phyloP scores from a whole-genome alignment of 75 land plant genomes.

The Pinus taeda region DNA sequence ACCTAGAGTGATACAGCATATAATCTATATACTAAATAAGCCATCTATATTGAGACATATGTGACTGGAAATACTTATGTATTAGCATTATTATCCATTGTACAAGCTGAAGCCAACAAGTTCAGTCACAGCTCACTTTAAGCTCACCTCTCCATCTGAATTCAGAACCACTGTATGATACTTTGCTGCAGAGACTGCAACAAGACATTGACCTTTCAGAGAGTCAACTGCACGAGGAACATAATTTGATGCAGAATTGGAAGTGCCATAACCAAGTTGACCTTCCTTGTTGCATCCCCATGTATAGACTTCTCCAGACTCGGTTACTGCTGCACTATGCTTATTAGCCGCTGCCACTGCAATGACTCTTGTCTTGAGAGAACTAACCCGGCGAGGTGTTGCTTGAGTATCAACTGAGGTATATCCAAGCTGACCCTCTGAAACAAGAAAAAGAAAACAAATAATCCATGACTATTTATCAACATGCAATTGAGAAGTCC shows the following conservation, averaged over 20 bases:
- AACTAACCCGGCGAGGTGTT: constrained; percentile 86
- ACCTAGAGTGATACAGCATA: no score
- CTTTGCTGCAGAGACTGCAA: constrained; percentile 77
- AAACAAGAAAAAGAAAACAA: constrained; percentile 7
- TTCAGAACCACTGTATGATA: constrained; percentile 87
- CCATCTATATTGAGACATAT: background rate
- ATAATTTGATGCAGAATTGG: constrained; percentile 97
- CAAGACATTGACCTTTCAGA: constrained; percentile 74
- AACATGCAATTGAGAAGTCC: background rate
- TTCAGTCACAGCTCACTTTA: constrained; percentile 3
- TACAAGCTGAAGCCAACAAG: background rate
- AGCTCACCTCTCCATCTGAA: constrained; percentile 88
- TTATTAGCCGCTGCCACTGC: constrained; percentile 98
- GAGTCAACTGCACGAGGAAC: constrained; percentile 83
- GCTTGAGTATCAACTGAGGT: constrained; percentile 97
- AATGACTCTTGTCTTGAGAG: constrained; percentile 60
- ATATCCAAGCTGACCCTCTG: constrained; percentile 99
- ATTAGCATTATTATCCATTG: background rate
- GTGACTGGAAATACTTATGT: background rate
- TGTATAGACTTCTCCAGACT: constrained; percentile 89
- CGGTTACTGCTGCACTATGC: constrained; percentile 90
- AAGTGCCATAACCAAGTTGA: constrained; percentile 98
- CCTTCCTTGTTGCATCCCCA: constrained; percentile 98
- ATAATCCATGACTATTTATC: background rate
- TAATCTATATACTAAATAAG: background rate